phyloP scores from a whole-genome alignment of 768 basidiomycete species.

The Boletus rubroflammeus region DNA sequence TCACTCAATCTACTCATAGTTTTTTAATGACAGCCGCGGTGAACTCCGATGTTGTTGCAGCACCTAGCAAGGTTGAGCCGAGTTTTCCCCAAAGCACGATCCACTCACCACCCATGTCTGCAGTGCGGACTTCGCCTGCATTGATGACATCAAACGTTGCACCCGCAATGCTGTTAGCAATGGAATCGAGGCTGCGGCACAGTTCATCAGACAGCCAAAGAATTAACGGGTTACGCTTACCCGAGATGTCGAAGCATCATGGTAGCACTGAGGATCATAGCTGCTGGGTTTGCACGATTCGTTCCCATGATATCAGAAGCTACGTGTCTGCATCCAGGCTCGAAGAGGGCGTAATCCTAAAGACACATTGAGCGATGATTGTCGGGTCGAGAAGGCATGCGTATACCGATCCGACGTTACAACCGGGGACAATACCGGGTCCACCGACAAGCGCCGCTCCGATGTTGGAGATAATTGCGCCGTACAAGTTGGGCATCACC shows the following conservation, averaged over 20 bases:
- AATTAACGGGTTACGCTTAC: conserved; percentile 39
- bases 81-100: background rate
- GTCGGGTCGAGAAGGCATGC: background rate
- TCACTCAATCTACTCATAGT: conserved; percentile 37
- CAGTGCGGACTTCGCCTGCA: conserved; percentile 82
- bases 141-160: conserved; percentile 93
- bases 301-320: conserved; percentile 96
- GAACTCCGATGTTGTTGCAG: conserved; percentile 91
- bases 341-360: conserved; percentile 95
- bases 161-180: conserved; percentile 90
- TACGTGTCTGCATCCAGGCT: conserved; percentile 96
- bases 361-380: background rate
- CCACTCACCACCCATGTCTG: conserved; percentile 88
- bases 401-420: conserved; percentile 89
- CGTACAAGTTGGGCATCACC: conserved; percentile 98
- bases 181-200: conserved; percentile 68
- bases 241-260: conserved; percentile 98
- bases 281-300: conserved; percentile 94
- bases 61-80: conserved; percentile 45
- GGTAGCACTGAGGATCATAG: conserved; percentile 94
- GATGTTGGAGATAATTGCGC: conserved; percentile 97
- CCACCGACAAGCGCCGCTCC: conserved; percentile 98
- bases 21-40: conserved; percentile 89
- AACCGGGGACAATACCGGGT: conserved; percentile 96
- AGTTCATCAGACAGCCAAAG: conserved; percentile 13